Base-by-base conservation (phyloP, 371 early-diverging fungal species). In the Mucor irregularis region DNA sequence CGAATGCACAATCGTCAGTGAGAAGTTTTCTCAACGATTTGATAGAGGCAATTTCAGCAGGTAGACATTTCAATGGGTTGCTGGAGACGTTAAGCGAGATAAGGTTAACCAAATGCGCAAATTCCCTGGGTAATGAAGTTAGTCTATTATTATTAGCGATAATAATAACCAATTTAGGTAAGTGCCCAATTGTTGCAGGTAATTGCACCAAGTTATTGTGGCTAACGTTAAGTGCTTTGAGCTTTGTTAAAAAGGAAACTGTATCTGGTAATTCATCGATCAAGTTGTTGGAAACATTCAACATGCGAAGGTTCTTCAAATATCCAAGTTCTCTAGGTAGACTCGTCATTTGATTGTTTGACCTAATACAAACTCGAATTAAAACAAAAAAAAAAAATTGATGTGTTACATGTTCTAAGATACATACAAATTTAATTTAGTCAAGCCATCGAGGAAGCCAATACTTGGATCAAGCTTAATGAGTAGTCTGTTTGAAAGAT, bases 101-200 rank as follows among this genome's bases (percentile, higher is more conserved):
- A 24, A 92, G 75, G 54, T 82, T 75, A 25, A 69, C 67, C 17
- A 82, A 51, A 19, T 70, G 57, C n/a, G 65, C 60, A 31, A 82
- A 25, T 37, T 73, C 75, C 16, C 56, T 58, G 8, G 88, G 87
- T 25, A 87, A 43, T 38, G 66, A 62, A 10, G 56, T 58, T 13
- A 87, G 52, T 17, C 69, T 66, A 62, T 85, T 85, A 34, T 76
- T 54, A 37, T 69, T 64, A 11, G 82, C 53, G 55, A 85, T 74
- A 52, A 89, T 70, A 42, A 84, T 85, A 17, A 69, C 69, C 31
- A 90, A 56, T 49, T 79, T 79, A 14, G 49, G 55, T 29, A 90
- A 58, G 33, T 78, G 63, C 35, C 86, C 88, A 61, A 90, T 78
- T 30, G 83, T 83, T 17, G 73, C 68, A 6, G 88, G 88, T 9